Conservation (phyloP, 2,329 filamentous ascomycete genomes). For the Neopestalotiopsis rosae region DNA sequence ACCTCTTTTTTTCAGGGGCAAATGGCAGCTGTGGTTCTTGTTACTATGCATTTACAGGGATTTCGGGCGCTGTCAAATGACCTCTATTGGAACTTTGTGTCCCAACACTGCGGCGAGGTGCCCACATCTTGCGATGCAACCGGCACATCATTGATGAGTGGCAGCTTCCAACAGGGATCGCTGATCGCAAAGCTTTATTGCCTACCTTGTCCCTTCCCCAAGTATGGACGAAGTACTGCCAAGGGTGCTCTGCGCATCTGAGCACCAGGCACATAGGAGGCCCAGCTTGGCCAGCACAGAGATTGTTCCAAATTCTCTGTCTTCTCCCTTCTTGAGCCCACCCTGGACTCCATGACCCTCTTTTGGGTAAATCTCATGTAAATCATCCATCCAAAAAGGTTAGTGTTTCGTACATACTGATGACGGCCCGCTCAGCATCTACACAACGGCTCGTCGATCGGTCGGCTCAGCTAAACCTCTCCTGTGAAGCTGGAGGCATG, state of each 20-base stretch:
- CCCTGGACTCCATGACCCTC: not conserved
- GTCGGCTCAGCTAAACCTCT: not conserved
- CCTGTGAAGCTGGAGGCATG: not conserved
- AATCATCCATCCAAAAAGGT: slow-evolving; percentile 1
- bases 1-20: not conserved
- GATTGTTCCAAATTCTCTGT: not conserved
- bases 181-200: not conserved
- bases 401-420: slow-evolving; percentile 5
- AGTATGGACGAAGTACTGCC: too few species aligned
- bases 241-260: not conserved
- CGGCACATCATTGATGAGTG: not conserved
- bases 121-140: not conserved
- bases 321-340: not conserved
- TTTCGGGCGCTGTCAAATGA: not conserved
- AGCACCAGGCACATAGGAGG: not conserved
- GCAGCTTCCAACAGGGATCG: not conserved
- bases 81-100: not conserved
- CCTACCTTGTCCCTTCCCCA: too few species aligned
- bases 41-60: slow-evolving; percentile 1
- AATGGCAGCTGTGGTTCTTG: not conserved
- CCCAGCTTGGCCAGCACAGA: not conserved
- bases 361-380: slow-evolving; percentile 13
- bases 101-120: not conserved
- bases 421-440: slow-evolving; percentile 9
- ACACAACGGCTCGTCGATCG: slow-evolving; percentile 5